Conservation (phyloP, 1,284 basidiomycete genomes). For the Leccinum huronense region DNA sequence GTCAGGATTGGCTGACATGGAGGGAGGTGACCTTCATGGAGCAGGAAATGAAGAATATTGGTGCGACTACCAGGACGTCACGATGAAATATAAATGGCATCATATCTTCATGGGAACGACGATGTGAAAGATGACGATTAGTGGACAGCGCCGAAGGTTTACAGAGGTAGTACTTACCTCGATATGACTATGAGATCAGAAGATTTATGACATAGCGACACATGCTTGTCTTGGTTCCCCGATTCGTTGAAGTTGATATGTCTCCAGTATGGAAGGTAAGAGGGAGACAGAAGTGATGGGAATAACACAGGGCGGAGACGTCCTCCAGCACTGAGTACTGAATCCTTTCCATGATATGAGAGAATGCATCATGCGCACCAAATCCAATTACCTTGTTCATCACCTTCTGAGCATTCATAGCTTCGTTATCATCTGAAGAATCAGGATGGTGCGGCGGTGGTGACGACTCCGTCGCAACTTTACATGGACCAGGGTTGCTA, state of each 20-base stretch:
- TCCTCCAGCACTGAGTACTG: neutral
- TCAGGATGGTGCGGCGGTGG: neutral
- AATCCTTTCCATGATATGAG: neutral
- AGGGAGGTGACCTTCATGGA: neutral
- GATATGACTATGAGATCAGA: neutral
- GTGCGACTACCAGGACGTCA: neutral
- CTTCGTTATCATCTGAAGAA: neutral
- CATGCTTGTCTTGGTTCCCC: neutral
- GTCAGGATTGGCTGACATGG: conserved; percentile 10
- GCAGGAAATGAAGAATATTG: neutral
- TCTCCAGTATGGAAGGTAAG: neutral
- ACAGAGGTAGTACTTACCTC: neutral
- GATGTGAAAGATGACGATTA: neutral
- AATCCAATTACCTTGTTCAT: neutral
- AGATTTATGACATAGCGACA: neutral
- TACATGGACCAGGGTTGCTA: too few species aligned
- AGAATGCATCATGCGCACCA: neutral
- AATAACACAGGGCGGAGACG: neutral
- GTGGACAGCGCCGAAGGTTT: neutral
- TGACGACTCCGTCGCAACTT: neutral
- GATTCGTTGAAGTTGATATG: neutral
- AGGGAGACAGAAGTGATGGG: neutral
- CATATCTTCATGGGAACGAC: neutral
- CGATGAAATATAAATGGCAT: neutral
- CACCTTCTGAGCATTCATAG: neutral